Base-by-base conservation (phyloP, 345 rosid genomes). In the Boechera stricta region DNA sequence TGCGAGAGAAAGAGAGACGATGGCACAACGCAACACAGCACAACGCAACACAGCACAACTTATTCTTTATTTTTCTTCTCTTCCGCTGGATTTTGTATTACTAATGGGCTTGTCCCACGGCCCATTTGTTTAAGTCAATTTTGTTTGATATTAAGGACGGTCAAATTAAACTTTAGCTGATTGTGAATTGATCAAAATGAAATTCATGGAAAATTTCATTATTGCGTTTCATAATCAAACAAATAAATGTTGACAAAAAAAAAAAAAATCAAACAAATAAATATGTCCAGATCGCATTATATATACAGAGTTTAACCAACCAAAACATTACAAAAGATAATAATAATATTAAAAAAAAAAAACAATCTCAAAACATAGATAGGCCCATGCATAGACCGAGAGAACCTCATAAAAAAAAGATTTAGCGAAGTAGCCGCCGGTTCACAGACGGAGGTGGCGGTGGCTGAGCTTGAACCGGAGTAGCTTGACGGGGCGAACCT, bases 391-490 rank as follows among this genome's bases (percentile, higher is more conserved):
- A 69, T 61, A 61, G 60, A 35, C 39, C 31, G 6, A 70, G 1
- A 53, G 5, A 62, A 10, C 6, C 4, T 5, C 3, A 10, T 18
- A 28, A 54, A 18, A 12, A 26, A 16, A 13, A 2, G 2, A 47
- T 3, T 76, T 77, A 77, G 32, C 72, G 77, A n/a, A 78, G 74
- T 42, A 78, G 54, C 58, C 81, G 69, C 16, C 81, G 41, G 18
- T 48, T 0, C 44, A 1, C 8, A 67, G 77, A 0, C 1, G 81
- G 77, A 57, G 81, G 49, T 59, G 81, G 81, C 5, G 73, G 77
- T 57, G 81, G 3, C 73, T 59, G 81, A 51, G 64, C 63, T 73
- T 66, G 72, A 31, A 80, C 58, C 42, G 83, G 74, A 21, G 63
- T 31, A 7, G 62, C 32, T 67, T 60, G 74, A 31, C 71, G 28